Conservation (phyloP, 768 basidiomycete species). For the Boletus pseudopeckii region DNA sequence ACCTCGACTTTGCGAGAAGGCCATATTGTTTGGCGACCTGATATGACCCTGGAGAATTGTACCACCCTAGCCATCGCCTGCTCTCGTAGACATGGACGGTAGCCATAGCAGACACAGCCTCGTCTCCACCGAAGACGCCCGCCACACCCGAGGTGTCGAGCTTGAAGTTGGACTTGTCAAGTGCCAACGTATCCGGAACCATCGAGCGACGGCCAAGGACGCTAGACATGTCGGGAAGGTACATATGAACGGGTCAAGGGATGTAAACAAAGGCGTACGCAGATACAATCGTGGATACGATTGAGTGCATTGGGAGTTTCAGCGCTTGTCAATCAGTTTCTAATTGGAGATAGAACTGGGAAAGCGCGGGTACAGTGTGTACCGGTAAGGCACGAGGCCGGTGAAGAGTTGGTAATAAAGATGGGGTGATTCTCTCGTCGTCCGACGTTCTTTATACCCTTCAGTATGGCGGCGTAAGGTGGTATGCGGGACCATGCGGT, state of each 20-base stretch:
- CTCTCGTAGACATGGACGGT: constrained; percentile 35
- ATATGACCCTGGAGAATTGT: constrained; percentile 38
- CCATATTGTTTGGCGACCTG: constrained; percentile 33
- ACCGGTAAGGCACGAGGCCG: background rate
- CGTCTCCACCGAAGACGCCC: constrained; percentile 37
- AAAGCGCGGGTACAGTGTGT: background rate
- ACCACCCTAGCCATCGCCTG: constrained; percentile 37
- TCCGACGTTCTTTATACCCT: background rate
- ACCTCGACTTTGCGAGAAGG: constrained; percentile 31
- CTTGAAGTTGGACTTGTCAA: constrained; percentile 21
- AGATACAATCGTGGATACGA: background rate
- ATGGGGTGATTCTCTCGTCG: background rate
- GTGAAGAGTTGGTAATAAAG: background rate
- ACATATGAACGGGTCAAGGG: constrained; percentile 19
- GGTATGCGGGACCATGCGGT: background rate
- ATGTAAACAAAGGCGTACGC: constrained; percentile 6
- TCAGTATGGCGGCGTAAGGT: background rate
- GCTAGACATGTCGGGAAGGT: constrained; percentile 17
- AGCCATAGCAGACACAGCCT: constrained; percentile 37
- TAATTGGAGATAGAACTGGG: constrained; percentile 4
- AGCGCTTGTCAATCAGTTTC: background rate
- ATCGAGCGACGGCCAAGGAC: constrained; percentile 14
- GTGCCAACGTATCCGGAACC: constrained; percentile 5
- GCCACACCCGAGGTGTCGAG: constrained; percentile 35
- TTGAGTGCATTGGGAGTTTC: background rate